phyloP scores from a whole-genome alignment of 768 basidiomycete genomes.

The Porphyrellus cyaneotinctus region DNA sequence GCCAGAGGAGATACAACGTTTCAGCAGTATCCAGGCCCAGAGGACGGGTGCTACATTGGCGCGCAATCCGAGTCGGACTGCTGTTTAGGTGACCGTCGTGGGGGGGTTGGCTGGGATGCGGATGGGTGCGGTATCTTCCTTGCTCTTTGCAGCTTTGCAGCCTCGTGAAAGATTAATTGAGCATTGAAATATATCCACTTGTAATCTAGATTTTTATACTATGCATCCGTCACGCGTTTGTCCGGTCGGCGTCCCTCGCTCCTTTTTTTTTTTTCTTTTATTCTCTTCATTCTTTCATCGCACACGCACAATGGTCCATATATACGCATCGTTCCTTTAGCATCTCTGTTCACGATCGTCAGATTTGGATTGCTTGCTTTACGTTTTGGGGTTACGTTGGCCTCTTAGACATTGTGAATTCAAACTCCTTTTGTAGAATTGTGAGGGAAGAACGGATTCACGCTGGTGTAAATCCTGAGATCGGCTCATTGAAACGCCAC shows the following conservation, averaged over 20 bases:
- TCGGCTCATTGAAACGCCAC: not conserved
- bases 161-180: conserved; percentile 18
- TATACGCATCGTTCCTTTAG: conserved; percentile 16
- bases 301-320: conserved; percentile 15
- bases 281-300: conserved; percentile 7
- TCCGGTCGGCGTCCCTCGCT: conserved; percentile 18
- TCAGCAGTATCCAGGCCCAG: conserved; percentile 82
- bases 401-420: too few species aligned
- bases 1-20: conserved; percentile 80
- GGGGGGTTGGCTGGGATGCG: conserved; percentile 8
- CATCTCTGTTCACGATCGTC: conserved; percentile 2
- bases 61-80: conserved; percentile 67
- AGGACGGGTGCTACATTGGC: conserved; percentile 74
- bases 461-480: not conserved
- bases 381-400: too few species aligned
- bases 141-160: conserved; percentile 18
- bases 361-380: conserved; percentile 4
- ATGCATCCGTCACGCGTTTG: conserved; percentile 13
- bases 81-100: conserved; percentile 33
- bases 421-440: too few species aligned
- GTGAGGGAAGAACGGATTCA: not conserved
- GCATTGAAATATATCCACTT: conserved; percentile 29
- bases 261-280: conserved; percentile 13
- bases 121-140: conserved; percentile 22
- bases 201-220: conserved; percentile 32